phyloP scores from a whole-genome alignment of 2,329 filamentous ascomycete species.

The Aotearoamyces nothofagi region DNA sequence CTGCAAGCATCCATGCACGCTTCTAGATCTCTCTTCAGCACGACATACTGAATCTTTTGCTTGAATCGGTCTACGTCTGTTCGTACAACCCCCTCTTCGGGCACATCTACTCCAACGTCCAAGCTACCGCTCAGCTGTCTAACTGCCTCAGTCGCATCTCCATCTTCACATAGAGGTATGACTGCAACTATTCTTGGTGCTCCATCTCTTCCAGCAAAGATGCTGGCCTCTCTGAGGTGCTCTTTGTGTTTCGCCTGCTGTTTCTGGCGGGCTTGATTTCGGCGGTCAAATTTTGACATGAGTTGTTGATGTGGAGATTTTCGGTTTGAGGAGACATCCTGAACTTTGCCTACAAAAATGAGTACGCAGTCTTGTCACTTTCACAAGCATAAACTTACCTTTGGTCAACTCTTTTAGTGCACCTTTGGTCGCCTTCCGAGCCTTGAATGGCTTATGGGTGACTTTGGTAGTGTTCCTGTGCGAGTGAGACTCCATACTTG shows the following conservation, averaged over 20 bases:
- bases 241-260: slow-evolving; percentile 73
- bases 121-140: slow-evolving; percentile 60
- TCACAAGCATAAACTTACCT: slow-evolving; percentile 33
- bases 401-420: slow-evolving; percentile 74
- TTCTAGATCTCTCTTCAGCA: slow-evolving; percentile 57
- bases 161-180: slow-evolving; percentile 64
- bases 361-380: slow-evolving; percentile 1
- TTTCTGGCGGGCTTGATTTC: slow-evolving; percentile 88
- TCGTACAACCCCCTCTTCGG: slow-evolving; percentile 40
- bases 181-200: slow-evolving; percentile 81
- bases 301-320: slow-evolving; percentile 91
- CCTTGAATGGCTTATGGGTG: slow-evolving; percentile 83
- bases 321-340: slow-evolving; percentile 30
- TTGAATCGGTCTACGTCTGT: slow-evolving; percentile 82
- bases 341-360: not conserved
- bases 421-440: slow-evolving; percentile 77
- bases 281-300: slow-evolving; percentile 92
- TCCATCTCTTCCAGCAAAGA: slow-evolving; percentile 78
- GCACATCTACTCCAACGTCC: slow-evolving; percentile 55
- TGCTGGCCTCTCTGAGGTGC: slow-evolving; percentile 59
- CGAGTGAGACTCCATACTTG: slow-evolving; percentile 55
- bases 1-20: slow-evolving; percentile 74
- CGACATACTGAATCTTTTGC: slow-evolving; percentile 80
- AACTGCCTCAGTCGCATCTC: slow-evolving; percentile 53
- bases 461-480: slow-evolving; percentile 88